Evolutionary conservation across 1,139 yeast genomes (phyloP), one percentile per base, ranked within the genome.

Genomic region (Geotrichum reessii): DNA sequence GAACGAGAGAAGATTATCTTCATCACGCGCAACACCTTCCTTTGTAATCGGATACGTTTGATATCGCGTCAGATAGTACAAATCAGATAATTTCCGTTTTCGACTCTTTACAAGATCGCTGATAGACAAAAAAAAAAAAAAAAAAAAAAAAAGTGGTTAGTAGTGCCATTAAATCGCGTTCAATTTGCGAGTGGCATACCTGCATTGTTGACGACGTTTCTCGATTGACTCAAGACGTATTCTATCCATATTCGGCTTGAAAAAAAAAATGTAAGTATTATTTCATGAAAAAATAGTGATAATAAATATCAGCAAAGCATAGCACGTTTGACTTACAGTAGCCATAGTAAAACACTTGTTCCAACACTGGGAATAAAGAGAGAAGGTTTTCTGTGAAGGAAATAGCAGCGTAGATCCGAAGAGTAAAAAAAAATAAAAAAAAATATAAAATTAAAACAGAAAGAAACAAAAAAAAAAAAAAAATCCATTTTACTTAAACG

Each of bases 31-130:
- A 64, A 68, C 66, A 57, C 67, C 76, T 54, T 61, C 76, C 48
- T 65, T 64, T 14, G 79, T 71, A 42, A 78, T 71, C 4, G 81
- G 78, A 40, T 71, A 67, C 44, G 74, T 68, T 3, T 81, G 81
- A 42, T 75, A 69, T 52, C 78, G 73, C 1, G 85, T 78, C 4
- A 83, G 77, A 62, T 82, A 79, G 66, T 80, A 83, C 25, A 83
- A 70, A 66, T 83, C 85, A 0, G 83, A 75, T 40, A 83, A 71
- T 66, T 81, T 82, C 28, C 83, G 71, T 65, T 81, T 81, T 55
- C 87, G 72, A 54, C 71, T 69, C 57, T 73, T 70, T n/a, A 77
- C 67, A 40, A 78, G 65, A 37, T 73, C 73, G 50, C 74, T 70
- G 25, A 14, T 37, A 19, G 17, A 25, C 28, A 48, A 28, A 11